Evolutionary conservation across 768 basidiomycete species (phyloP), one percentile per base, ranked within the genome.

Genomic region (Pleurotus cornucopiae): DNA sequence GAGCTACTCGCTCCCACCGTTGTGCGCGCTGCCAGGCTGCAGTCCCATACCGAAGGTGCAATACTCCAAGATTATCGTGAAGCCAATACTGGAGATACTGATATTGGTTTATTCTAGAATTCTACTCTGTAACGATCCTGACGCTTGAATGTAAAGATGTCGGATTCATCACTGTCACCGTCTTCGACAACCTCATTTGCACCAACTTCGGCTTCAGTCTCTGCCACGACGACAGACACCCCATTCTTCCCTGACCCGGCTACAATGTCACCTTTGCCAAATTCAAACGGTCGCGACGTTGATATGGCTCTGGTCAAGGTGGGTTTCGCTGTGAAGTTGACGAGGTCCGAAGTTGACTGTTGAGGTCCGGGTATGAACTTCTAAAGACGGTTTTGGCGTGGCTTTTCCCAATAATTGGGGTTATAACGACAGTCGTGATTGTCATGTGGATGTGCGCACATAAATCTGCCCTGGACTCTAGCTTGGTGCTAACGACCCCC

Each of bases 221-320:
- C 60, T 4, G 57, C 51, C 6, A 51, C 57, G 4, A 57, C 57
- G 5, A 59, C 56, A 44, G 59, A 64, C 30, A 57, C 58, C 5
- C 67, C 69, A 5, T 67, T 65, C 25, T 69, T 68, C 46, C 64
- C 64, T 6, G 66, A 68, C 41, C 68, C 68, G 6, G 63, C 51
- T 25, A 56, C 58, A 2, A 43, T 58, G n/a, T 49, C 58, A n/a
- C 25, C 38, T 25, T 6, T 40, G 38, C 37, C 58, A 7, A 49
- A 58, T 25, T 41, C 25, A 2, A 4, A 46, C 21, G 34, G 11
- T 37, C 16, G 40, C 18, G 58, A 54, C 21, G 56, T 58, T 23
- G 41, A 57, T 49, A 41, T 69, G 20, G 60, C 65, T 12, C 70
- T 67, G 63, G 70, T 69, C 46, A 44, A 62, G 54, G 21, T 20